Base-by-base conservation (phyloP, 1,284 basidiomycete genomes). In the Polyporus tsugae region DNA sequence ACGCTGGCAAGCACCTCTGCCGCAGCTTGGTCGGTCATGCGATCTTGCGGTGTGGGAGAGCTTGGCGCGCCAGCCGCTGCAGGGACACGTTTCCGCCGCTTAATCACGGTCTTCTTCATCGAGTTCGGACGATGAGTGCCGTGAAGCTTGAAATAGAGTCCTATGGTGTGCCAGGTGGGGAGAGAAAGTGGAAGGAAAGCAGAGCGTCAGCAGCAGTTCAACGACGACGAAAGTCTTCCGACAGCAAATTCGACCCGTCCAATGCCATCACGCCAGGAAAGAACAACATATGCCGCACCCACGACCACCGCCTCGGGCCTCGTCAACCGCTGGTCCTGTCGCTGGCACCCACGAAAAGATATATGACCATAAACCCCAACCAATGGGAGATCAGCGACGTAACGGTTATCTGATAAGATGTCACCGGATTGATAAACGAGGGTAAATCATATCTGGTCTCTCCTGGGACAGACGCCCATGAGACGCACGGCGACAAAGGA, bases 61-160 rank as follows among this genome's bases (percentile, higher is more conserved):
- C 77, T 74, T 25, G 74, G 72, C 13, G 69, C 70, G 66, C 85
- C 86, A 62, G 83, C 73, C 60, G 88, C 91, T 49, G 95, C 95
- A 60, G 96, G 95, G 38, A 99, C 95, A 74, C 97, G 92, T 83
- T 99, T 99, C 71, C 97, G 87, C 44, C 97, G 90, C 84, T 99
- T 99, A 86, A 99, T 99, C 75, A 98, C 96, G 3, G 95, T 94
- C 86, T 99, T 98, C 83, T 98, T 98, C 96, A 99, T 97, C 67
- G 95, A 95, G 71, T 97, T 97, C 41, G 97, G 97, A 55, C 97
- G 91, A 76, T 98, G 96, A 0, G 95, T 96, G 67, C 96, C 96
- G 84, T 99, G 97, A 13, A 99, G 87, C 82, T 99, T 99, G 86
- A 96, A 97, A 83, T 99, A 99, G 6, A 99, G 88, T 69, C 96